Evolutionary conservation across 1,284 basidiomycete genomes (phyloP).

Genomic region (Somion occarium): DNA sequence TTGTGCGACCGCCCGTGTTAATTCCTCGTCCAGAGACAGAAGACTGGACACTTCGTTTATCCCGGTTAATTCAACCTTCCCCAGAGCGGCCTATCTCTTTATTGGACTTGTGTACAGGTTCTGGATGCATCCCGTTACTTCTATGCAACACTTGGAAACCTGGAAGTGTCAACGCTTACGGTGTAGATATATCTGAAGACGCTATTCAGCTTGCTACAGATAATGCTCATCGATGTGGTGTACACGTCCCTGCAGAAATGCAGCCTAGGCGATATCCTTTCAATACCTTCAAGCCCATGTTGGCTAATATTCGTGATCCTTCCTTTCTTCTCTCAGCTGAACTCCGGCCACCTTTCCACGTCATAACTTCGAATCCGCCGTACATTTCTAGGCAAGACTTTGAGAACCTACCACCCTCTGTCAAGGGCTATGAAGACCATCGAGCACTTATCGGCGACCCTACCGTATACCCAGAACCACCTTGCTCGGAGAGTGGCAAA

Average conservation of each 20-base stretch:
- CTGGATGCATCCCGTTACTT: slow-evolving; percentile 84
- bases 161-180: slow-evolving; percentile 49
- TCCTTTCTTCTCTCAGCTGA: slow-evolving; percentile 28
- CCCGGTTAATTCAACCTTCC: slow-evolving; percentile 37
- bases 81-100: slow-evolving; percentile 41
- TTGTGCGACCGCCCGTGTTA: slow-evolving; percentile 71
- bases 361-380: slow-evolving; percentile 91
- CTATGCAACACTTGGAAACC: slow-evolving; percentile 60
- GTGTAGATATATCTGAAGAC: slow-evolving; percentile 65
- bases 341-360: slow-evolving; percentile 53
- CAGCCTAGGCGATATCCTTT: not conserved
- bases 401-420: slow-evolving; percentile 56
- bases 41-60: slow-evolving; percentile 64
- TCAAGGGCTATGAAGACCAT: slow-evolving; percentile 76
- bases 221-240: slow-evolving; percentile 51
- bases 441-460: slow-evolving; percentile 75
- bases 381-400: slow-evolving; percentile 78
- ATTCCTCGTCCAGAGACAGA: slow-evolving; percentile 95
- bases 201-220: slow-evolving; percentile 71
- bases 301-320: slow-evolving; percentile 44
- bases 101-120: slow-evolving; percentile 87
- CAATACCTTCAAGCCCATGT: slow-evolving; percentile 45
- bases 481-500: slow-evolving; percentile 28
- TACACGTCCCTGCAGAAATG: slow-evolving; percentile 22
- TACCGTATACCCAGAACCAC: slow-evolving; percentile 8